These are phyloP conservation scores for Fusarium udum DNA, from an alignment of 2,329 filamentous ascomycete species.

Conservation along the genomic window DNA sequence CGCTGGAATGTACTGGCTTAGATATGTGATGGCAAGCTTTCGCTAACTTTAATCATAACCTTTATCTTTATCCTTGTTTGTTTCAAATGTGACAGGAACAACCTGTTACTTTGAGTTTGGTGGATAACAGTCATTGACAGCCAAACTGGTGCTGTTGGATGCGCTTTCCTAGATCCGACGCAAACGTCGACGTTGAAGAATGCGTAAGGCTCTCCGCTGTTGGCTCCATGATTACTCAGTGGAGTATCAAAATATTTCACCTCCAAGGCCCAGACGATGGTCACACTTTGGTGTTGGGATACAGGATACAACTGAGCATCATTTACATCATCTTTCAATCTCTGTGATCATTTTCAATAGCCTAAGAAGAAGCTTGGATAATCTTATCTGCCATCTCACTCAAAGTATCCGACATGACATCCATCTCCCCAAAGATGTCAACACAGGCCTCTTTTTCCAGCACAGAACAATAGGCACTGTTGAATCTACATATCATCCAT, in stretches of 20 bases:
- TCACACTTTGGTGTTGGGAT: background rate
- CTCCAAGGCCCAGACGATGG: no score
- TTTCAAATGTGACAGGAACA: slow-evolving; percentile 13
- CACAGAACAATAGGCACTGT: slow-evolving; percentile 26
- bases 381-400: slow-evolving; percentile 34
- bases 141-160: background rate
- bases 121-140: no score
- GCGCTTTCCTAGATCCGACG: background rate
- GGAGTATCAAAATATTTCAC: no score
- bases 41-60: background rate
- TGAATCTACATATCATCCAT: slow-evolving; percentile 9
- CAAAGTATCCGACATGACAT: slow-evolving; percentile 29
- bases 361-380: slow-evolving; percentile 15
- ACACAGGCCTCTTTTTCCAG: slow-evolving; percentile 31
- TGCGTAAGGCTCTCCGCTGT: background rate
- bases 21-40: slow-evolving; percentile 18
- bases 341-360: background rate
- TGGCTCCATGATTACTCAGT: background rate
- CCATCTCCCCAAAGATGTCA: slow-evolving; percentile 36
- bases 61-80: background rate
- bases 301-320: accelerated
- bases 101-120: background rate
- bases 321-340: no score
- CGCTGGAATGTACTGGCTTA: slow-evolving; percentile 11
- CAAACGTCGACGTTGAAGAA: background rate